Evolutionary conservation across 2,329 filamentous ascomycete species (phyloP), one percentile per base, ranked within the genome.

Genomic region (Niveomyces coronatus): DNA sequence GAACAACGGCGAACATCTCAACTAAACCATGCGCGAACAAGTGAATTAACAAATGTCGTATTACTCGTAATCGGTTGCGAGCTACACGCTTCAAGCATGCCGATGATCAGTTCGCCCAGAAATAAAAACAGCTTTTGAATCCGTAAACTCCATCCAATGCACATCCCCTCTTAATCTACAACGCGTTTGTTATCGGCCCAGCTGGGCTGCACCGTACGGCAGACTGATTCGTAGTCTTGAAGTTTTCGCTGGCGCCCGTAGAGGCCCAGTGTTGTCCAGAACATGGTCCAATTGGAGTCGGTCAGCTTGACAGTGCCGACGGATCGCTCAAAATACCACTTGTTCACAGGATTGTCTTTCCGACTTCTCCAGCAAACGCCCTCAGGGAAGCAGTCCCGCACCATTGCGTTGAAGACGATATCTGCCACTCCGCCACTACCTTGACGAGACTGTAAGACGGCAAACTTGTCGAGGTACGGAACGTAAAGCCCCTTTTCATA

Each of bases 321-420:
- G 3, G 85, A 85, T 33, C 91, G 72, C 61, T 98, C 91, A 61
- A 96, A 95, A 58, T 98, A 98, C 91, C 91, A 98, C 56, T 95
- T 95, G 55, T 98, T 98, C 4, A 98, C 91, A 0, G 88, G 89
- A 53, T 98, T 96, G 54, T 88, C 77, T 53, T 82, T 82, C 36
- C 91, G 70, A 55, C 85, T 93, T 40, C 88, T 71, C 91, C 91
- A 98, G 53, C 88, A 93, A 2, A 96, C 84, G 1, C 91, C 91
- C 3, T 76, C 62, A 0, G 88, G 88, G 48, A 96, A 93, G 50
- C 88, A 94, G 15, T 81, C 78, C 19, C 84, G 74, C 5, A 94
- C 85, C 84, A 98, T 94, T 23, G 87, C 82, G 45, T 93, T 94
- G 63, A 96, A 98, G 7, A 98, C 83, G 27, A 96, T 82, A 54